Evolutionary conservation across 2,329 filamentous ascomycete genomes (phyloP), one percentile per base, ranked within the genome.

Genomic region (Calonectria pauciramosa): DNA sequence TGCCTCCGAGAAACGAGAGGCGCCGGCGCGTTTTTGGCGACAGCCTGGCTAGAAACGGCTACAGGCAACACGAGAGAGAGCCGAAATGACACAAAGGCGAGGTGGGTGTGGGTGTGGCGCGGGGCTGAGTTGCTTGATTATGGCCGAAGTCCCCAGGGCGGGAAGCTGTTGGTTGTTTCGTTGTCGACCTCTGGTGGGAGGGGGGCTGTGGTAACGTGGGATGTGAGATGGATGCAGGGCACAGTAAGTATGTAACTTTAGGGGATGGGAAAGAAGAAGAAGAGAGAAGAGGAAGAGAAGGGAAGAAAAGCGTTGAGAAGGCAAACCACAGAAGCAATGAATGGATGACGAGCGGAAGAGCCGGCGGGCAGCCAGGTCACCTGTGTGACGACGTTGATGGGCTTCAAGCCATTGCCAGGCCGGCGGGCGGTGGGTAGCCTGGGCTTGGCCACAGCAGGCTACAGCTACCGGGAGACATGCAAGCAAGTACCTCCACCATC

Each of bases 301-400:
- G 34, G 16, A n/a, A 34, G 20, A 51, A 66, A 60, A 66, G 59
- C 26, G 28, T 23, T 28, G 66, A 51, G 44, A 47, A 63, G 23
- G 51, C 34, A 70, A 32, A 47, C 4, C 18, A 26, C 26, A 63
- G 41, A 36, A 49, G 52, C 52, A 60, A 51, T 30, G 54, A 44
- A 66, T 69, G 71, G 59, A 73, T 73, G 71, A 73, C 71, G 71
- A 73, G n/a, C 71, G 71, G 71, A 73, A 70, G 67, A 59, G 71
- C 71, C 71, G 71, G 71, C 71, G 71, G 66, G 59, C 63, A 63
- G n/a, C 56, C 60, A 66, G 67, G 59, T 56, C 66, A 70, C 66
- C 65, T 63, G 67, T 73, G 71, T 73, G 66, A 70, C 71, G 67
- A 73, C 65, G 59, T 59, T 38, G 71, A 73, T 68, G 70, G 64